Evolutionary conservation across 2,329 filamentous ascomycete genomes (phyloP).

Genomic region (Calonectria leucothoes): DNA sequence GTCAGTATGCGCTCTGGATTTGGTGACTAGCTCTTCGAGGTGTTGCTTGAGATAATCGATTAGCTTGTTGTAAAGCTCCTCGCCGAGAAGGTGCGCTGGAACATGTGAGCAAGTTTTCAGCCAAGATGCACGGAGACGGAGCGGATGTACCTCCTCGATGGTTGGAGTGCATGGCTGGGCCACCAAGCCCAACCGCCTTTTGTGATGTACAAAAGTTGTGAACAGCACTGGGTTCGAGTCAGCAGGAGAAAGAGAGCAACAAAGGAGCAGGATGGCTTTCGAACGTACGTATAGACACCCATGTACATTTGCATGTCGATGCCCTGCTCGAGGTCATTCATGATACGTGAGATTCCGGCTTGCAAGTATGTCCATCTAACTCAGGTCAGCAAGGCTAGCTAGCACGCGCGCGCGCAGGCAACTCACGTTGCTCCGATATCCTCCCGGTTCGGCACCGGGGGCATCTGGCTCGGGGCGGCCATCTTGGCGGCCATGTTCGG

Average conservation of each 20-base stretch:
- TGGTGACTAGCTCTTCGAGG: conserved; percentile 75
- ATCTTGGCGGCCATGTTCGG: conserved; percentile 50
- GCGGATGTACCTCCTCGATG: conserved; percentile 70
- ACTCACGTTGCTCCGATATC: conserved; percentile 66
- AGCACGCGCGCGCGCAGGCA: conserved; percentile 1
- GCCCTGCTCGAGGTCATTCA: conserved; percentile 90
- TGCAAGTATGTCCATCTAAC: conserved; percentile 90
- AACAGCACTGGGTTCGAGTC: conserved; percentile 73
- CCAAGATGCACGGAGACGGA: background rate
- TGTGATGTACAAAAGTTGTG: conserved; percentile 99
- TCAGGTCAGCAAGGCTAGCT: conserved; percentile 35
- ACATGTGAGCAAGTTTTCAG: conserved; percentile 25
- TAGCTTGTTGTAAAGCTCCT: conserved; percentile 94
- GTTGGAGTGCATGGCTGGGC: conserved; percentile 52
- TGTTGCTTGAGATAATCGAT: conserved; percentile 86
- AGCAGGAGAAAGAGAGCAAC: conserved; percentile 40
- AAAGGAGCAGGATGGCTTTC: background rate
- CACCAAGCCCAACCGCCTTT: conserved; percentile 79
- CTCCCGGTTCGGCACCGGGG: conserved; percentile 70
- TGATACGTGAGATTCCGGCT: conserved; percentile 89
- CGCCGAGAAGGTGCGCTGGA: conserved; percentile 89
- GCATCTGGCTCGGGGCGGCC: conserved; percentile 58
- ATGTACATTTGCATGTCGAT: conserved; percentile 98
- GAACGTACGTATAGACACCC: conserved; percentile 88
- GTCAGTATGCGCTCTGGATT: conserved; percentile 85